Evolutionary conservation across 306 rosid species (phyloP).

Genomic region (Vigna nakashimae): DNA sequence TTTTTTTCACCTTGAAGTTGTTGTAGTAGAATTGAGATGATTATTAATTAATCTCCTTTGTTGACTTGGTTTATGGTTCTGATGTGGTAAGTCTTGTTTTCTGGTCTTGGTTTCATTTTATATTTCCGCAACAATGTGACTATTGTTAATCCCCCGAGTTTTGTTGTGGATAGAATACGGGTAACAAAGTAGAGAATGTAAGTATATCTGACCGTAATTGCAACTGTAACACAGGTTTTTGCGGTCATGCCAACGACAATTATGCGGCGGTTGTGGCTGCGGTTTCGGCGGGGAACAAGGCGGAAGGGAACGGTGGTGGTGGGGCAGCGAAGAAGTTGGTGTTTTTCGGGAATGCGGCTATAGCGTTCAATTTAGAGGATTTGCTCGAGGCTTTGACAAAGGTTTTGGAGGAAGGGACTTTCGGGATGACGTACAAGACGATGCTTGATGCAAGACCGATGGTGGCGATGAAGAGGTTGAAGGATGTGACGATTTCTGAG

Average conservation of each 20-base stretch:
- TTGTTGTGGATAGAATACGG: no score
- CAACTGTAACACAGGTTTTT: background rate
- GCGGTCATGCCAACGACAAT: conserved; percentile 35
- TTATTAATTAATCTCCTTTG: no score
- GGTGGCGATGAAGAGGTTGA: conserved; percentile 66
- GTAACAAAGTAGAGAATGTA: no score
- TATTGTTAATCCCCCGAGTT: no score
- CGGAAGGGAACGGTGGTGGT: conserved; percentile 4
- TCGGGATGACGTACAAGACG: conserved; percentile 73
- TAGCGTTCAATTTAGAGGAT: conserved; percentile 70
- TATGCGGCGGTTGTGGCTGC: conserved; percentile 29
- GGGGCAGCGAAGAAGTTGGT: conserved; percentile 54
- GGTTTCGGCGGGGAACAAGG: no score
- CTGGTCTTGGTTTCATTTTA: background rate
- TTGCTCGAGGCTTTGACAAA: conserved; percentile 74
- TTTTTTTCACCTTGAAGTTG: background rate
- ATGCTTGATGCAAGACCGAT: conserved; percentile 65
- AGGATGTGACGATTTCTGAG: conserved; percentile 66
- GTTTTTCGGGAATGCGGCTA: conserved; percentile 56
- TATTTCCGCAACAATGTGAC: no score
- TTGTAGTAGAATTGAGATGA: background rate
- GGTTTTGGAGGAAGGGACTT: conserved; percentile 75
- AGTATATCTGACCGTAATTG: background rate
- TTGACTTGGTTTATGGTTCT: background rate
- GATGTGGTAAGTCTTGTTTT: background rate